Evolutionary conservation across 2,329 filamentous ascomycete genomes (phyloP), one percentile per base, ranked within the genome.

Genomic region (Penicillium sp.): DNA sequence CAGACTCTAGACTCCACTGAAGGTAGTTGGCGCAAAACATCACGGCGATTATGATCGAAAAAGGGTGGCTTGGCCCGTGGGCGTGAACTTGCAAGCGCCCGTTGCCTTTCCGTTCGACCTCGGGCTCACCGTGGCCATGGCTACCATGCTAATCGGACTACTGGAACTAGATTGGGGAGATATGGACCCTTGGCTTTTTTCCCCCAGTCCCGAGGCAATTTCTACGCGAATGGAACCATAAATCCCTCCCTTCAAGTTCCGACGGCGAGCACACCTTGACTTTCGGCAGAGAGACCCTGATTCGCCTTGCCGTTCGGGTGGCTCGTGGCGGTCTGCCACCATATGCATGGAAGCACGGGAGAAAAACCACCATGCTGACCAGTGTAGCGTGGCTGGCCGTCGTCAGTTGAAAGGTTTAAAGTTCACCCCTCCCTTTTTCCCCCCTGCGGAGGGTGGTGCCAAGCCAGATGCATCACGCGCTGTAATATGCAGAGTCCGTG

Each of bases 321-420:
- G 58, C 61, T 59, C 51, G 55, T 65, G 64, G 64, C 59, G 61
- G 62, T 59, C 60, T 66, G 53, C 56, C 62, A 62, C 40, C 37
- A 66, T 65, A 72, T 73, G 68, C 71, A 74, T 71, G 60, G 72
- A 74, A 74, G 66, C 55, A 58, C 65, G 70, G 70, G 62, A 74
- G 72, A 74, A 74, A 51, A 33, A 19, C 30, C 9, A 15, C 30
- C 13, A 35, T 4, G 28, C 28, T 30, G 45, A 35, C 49, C 49
- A 51, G 30, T 30, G 17, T 17, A 24, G 49, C 30, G 30, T 51
- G n/a, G 28, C 30, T 51, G n/a, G 28, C 30, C 6, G 6, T 51
- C n/a, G 26, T 19, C 12, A 45, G 22, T 24, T 26, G 30, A 33
- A 33, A 26, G 28, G 28, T 12, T 33, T 9, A 33, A 28, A 26